Evolutionary conservation across 768 basidiomycete genomes (phyloP).

Genomic region (Phaffia australis): DNA sequence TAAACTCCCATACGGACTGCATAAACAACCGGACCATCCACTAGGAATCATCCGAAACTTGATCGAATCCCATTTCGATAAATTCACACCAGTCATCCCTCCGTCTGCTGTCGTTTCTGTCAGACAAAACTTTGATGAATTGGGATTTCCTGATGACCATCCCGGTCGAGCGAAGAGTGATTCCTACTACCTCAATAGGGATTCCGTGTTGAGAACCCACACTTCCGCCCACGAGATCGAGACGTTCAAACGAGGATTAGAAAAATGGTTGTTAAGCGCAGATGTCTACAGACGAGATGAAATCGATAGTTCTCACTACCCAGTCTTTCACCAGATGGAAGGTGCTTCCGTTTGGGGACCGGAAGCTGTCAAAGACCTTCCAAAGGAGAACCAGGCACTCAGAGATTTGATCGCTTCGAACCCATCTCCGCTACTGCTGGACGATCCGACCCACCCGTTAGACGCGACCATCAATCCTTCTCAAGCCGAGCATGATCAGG

Average conservation of each 20-base stretch:
- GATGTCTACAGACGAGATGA: conserved; percentile 98
- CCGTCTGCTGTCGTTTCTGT: conserved; percentile 78
- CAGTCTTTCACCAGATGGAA: conserved; percentile 97
- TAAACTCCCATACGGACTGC: conserved; percentile 65
- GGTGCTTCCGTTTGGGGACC: conserved; percentile 66
- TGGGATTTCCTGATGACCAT: conserved; percentile 86
- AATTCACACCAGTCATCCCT: conserved; percentile 52
- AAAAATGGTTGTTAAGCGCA: conserved; percentile 80
- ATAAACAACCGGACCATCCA: conserved; percentile 68
- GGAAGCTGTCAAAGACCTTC: conserved; percentile 48
- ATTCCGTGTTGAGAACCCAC: conserved; percentile 89
- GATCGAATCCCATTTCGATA: conserved; percentile 72
- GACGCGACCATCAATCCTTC: conserved; percentile 59
- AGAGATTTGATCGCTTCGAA: conserved; percentile 46
- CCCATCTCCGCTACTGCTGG: conserved; percentile 63
- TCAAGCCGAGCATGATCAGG: conserved; percentile 65
- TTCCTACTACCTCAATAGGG: conserved; percentile 87
- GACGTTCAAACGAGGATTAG: conserved; percentile 57
- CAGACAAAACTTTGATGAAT: conserved; percentile 82
- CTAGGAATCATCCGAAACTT: conserved; percentile 70
- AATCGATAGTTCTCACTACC: conserved; percentile 92
- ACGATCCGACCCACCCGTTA: conserved; percentile 40
- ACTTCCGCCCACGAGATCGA: conserved; percentile 98
- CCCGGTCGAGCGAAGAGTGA: conserved; percentile 82
- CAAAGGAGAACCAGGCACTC: conserved; percentile 60